Conservation (phyloP, 163 green algal genomes). For the Prototheca cutis region DNA sequence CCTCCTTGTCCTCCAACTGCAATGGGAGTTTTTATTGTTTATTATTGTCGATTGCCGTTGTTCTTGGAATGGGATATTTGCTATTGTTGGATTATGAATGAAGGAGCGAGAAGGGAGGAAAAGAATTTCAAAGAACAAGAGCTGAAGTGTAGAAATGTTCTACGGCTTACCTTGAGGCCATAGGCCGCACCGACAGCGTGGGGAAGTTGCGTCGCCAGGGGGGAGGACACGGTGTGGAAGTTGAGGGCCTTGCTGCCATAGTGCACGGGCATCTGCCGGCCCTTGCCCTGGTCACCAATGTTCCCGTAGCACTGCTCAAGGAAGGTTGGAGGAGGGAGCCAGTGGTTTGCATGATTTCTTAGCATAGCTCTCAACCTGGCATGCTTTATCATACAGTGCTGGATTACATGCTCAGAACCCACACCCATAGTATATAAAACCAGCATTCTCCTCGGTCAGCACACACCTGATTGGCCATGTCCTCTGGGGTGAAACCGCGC, state of each 20-base stretch:
- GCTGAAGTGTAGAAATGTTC: too few species aligned
- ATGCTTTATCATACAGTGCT: too few species aligned
- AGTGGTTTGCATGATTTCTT: too few species aligned
- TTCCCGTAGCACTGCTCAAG: conserved; percentile 69
- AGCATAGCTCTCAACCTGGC: too few species aligned
- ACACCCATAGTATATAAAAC: neutral
- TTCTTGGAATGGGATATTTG: too few species aligned
- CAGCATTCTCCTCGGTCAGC: neutral
- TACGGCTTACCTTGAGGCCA: conserved; percentile 64
- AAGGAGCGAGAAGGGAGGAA: too few species aligned
- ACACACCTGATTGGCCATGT: conserved; percentile 77
- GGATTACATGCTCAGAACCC: too few species aligned
- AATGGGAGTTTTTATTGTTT: too few species aligned
- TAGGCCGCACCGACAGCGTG: conserved; percentile 83
- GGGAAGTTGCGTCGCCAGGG: conserved; percentile 82
- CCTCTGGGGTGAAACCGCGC: conserved; percentile 61
- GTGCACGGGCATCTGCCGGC: conserved; percentile 91
- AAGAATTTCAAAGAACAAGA: too few species aligned
- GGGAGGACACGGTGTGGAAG: conserved; percentile 83
- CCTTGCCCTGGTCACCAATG: conserved; percentile 61
- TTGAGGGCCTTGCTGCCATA: conserved; percentile 52
- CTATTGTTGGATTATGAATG: too few species aligned
- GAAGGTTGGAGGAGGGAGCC: too few species aligned
- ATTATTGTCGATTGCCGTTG: too few species aligned
- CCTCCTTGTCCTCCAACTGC: conserved; percentile 38